These are phyloP conservation scores for Sporisorium exsertum DNA, from an alignment of 1,284 basidiomycete species.

Conservation along the genomic window DNA sequence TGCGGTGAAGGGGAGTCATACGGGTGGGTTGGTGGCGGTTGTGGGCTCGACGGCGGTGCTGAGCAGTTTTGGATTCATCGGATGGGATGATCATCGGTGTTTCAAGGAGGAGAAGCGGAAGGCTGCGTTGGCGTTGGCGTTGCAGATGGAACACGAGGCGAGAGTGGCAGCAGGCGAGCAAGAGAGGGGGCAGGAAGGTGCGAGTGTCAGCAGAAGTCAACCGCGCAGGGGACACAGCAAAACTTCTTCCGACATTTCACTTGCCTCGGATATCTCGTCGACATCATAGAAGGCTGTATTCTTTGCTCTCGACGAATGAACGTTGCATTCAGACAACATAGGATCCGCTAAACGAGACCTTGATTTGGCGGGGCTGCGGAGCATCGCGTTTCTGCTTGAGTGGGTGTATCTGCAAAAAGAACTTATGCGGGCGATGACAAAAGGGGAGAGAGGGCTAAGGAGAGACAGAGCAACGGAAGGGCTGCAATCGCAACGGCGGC, in stretches of 20 bases:
- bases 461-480: no score
- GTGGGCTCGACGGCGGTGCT: slow-evolving; percentile 59
- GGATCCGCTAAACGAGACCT: no score
- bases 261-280: not conserved
- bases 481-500: no score
- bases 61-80: slow-evolving; percentile 51
- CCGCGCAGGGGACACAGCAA: not conserved
- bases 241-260: slow-evolving; percentile 1
- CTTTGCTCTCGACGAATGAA: not conserved
- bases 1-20: slow-evolving; percentile 73
- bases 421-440: no score
- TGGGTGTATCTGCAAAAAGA: no score
- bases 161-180: not conserved
- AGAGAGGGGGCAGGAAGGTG: not conserved
- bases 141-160: not conserved
- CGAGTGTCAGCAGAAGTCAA: not conserved
- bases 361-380: no score
- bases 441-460: no score
- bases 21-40: slow-evolving; percentile 51
- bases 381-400: no score
- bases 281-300: not conserved
- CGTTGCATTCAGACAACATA: not conserved
- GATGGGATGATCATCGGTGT: slow-evolving; percentile 36
- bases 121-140: slow-evolving; percentile 1
- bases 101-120: slow-evolving; percentile 26